phyloP scores from a whole-genome alignment of 768 basidiomycete species.

The Stropharia rugosoannulata region DNA sequence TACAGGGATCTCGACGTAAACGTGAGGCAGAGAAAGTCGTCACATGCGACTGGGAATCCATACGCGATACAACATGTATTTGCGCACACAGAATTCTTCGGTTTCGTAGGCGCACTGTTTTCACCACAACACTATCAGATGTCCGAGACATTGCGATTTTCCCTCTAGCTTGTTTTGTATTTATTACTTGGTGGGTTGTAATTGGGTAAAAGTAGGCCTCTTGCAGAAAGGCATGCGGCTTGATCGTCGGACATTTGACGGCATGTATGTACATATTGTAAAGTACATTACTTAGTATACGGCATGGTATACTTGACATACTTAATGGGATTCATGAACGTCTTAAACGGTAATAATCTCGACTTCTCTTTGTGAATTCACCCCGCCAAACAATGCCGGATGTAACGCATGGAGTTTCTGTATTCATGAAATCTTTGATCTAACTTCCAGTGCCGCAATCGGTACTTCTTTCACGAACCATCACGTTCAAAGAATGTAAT shows the following conservation, averaged over 20 bases:
- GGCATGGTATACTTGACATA: no score
- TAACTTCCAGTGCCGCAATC: no score
- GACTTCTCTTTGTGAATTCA: no score
- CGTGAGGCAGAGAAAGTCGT: neutral
- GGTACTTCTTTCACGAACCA: no score
- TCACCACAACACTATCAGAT: conserved; percentile 34
- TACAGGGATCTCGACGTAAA: conserved; percentile 11
- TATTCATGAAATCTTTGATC: no score
- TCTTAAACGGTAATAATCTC: no score
- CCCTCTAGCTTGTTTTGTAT: conserved; percentile 39
- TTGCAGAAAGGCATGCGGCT: neutral
- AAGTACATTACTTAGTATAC: no score
- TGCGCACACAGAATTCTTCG: conserved; percentile 5
- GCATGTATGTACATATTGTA: neutral
- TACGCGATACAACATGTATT: conserved; percentile 2
- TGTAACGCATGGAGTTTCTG: no score
- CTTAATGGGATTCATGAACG: no score
- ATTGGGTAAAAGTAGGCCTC: conserved; percentile 1
- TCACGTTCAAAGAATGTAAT: no score
- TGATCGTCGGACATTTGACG: neutral
- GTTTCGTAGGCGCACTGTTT: conserved; percentile 21
- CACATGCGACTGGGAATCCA: neutral
- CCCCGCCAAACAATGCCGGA: no score
- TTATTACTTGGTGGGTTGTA: conserved; percentile 34
- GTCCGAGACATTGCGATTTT: conserved; percentile 41